These are phyloP conservation scores for Lodderomyces beijingensis DNA, from an alignment of 1,139 yeast genomes.

Conservation along the genomic window DNA sequence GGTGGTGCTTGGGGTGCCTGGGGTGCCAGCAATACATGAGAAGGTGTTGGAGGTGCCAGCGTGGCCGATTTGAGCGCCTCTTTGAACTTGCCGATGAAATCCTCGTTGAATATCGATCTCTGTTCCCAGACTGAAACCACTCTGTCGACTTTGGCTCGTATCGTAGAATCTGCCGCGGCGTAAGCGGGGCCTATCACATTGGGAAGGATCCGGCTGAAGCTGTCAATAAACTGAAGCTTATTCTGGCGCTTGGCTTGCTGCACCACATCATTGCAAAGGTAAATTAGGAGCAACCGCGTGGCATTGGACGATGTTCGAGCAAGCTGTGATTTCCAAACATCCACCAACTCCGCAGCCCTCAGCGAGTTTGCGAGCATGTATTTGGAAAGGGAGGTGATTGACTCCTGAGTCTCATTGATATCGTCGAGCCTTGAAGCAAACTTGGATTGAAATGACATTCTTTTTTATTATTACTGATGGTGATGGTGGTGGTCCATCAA, in stretches of 20 bases:
- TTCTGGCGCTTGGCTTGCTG: conserved; percentile 73
- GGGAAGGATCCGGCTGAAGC: conserved; percentile 51
- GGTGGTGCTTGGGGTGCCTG: too few relatives aligned
- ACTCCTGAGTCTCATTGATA: conserved; percentile 75
- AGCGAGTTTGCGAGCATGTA: conserved; percentile 76
- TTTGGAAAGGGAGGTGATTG: conserved; percentile 77
- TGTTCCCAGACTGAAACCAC: conserved; percentile 75
- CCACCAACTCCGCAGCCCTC: conserved; percentile 37
- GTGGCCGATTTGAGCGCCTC: conserved; percentile 4
- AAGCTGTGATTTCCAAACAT: conserved; percentile 53
- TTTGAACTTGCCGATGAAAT: conserved; percentile 42
- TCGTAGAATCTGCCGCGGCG: conserved; percentile 29
- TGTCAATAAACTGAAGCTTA: conserved; percentile 54
- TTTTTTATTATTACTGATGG: too few relatives aligned
- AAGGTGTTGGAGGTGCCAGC: neutral
- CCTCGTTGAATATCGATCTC: conserved; percentile 49
- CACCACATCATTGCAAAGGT: conserved; percentile 78
- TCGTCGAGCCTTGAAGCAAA: conserved; percentile 54
- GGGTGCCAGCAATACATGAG: conserved; percentile 15
- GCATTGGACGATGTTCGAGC: conserved; percentile 23
- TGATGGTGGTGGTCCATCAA: too few relatives aligned
- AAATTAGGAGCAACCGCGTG: conserved; percentile 57
- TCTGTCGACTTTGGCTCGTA: conserved; percentile 56
- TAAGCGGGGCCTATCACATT: conserved; percentile 30
- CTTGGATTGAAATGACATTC: conserved; percentile 19